Evolutionary conservation across 768 basidiomycete species (phyloP).

Genomic region (Lentinula lateritia): DNA sequence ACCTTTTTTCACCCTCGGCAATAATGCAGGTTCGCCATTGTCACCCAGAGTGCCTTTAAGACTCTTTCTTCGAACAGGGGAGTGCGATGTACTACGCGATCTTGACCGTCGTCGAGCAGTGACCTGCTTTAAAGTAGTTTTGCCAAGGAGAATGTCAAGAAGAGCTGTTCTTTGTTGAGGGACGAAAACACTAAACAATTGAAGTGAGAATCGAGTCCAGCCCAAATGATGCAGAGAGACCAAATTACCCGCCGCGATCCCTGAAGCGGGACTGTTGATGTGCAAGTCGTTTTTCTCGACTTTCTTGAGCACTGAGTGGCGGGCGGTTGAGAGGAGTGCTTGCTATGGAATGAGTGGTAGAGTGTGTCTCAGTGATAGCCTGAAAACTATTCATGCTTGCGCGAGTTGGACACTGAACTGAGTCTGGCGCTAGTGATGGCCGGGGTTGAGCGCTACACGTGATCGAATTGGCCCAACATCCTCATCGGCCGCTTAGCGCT

Average conservation of each 20-base stretch:
- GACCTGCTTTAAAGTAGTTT: neutral
- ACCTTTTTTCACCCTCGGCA: neutral
- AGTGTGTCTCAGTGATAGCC: neutral
- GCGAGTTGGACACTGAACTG: too few species aligned
- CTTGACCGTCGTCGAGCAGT: neutral
- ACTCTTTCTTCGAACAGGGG: constrained; percentile 1
- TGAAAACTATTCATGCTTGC: neutral
- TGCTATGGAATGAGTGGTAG: neutral
- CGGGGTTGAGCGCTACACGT: too few species aligned
- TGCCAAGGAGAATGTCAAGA: constrained; percentile 2
- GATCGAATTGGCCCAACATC: too few species aligned
- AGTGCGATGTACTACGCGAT: constrained; percentile 1
- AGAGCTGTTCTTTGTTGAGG: neutral
- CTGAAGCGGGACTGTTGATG: constrained; percentile 1
- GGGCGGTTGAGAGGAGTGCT: neutral
- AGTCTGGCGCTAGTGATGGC: too few species aligned
- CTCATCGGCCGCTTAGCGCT: too few species aligned
- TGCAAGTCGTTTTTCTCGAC: constrained; percentile 3
- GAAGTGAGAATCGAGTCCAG: neutral
- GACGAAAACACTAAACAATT: neutral
- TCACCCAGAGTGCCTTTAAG: neutral
- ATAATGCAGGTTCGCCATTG: neutral
- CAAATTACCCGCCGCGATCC: constrained; percentile 5
- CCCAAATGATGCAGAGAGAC: too few species aligned
- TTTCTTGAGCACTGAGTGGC: constrained; percentile 3